A percentile compares a stretch with the other conserved stretches of the same genome.
Evolutionary conservation across 2,329 filamentous ascomycete genomes (phyloP).

Genomic region (Arachnomyces sp.): DNA sequence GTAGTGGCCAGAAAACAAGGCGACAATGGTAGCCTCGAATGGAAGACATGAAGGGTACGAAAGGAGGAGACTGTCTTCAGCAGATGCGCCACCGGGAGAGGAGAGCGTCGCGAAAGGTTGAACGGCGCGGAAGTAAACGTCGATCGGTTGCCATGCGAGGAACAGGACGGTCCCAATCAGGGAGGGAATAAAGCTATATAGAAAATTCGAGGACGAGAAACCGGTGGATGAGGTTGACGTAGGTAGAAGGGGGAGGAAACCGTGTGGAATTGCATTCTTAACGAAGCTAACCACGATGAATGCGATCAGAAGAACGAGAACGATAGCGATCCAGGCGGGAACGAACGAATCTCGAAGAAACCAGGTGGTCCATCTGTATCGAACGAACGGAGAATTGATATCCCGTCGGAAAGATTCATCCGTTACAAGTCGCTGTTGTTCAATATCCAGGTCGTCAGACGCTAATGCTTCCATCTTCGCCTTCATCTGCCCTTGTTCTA

Average conservation of each 20-base stretch:
- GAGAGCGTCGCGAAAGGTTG: slow-evolving; percentile 51
- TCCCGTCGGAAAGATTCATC: slow-evolving; percentile 43
- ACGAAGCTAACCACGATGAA: slow-evolving; percentile 75
- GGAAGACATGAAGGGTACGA: slow-evolving; percentile 51
- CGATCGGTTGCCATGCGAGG: slow-evolving; percentile 52
- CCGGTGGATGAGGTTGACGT: slow-evolving; percentile 54
- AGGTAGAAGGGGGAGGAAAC: slow-evolving; percentile 63
- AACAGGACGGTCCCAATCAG: slow-evolving; percentile 53
- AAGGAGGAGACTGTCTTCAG: slow-evolving; percentile 50
- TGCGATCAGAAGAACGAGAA: slow-evolving; percentile 56
- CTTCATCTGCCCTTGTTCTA: slow-evolving; percentile 24
- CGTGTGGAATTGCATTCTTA: slow-evolving; percentile 55
- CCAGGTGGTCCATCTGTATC: slow-evolving; percentile 68
- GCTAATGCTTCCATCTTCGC: slow-evolving; percentile 26
- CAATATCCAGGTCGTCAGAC: slow-evolving; percentile 28
- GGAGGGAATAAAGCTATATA: slow-evolving; percentile 63
- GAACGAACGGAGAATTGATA: slow-evolving; percentile 45
- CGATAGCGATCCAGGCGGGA: slow-evolving; percentile 57
- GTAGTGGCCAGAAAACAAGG: slow-evolving; percentile 49
- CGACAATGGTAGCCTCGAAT: slow-evolving; percentile 45
- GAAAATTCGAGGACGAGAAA: slow-evolving; percentile 81
- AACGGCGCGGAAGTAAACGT: slow-evolving; percentile 53
- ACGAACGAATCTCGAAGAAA: slow-evolving; percentile 62
- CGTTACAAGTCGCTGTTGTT: slow-evolving; percentile 29
- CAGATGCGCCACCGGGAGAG: slow-evolving; percentile 44